A percentile compares a stretch with the other conserved stretches of the same genome.
Evolutionary conservation across 257 asterid genomes (phyloP).

Genomic region (Nicotiana tabacum): DNA sequence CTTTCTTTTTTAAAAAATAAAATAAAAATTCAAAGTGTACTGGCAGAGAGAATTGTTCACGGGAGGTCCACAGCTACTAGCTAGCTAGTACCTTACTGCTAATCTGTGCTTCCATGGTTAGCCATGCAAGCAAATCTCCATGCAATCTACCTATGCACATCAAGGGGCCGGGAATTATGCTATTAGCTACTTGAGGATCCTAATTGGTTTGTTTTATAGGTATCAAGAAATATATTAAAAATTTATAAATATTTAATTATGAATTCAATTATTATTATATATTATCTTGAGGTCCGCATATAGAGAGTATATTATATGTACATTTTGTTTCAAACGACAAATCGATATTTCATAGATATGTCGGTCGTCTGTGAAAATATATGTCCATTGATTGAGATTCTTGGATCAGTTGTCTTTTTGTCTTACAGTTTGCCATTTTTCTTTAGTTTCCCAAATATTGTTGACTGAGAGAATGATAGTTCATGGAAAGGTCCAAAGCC

Average conservation of each 20-base stretch:
- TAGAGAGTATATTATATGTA: no score
- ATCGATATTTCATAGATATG: conserved; percentile 25
- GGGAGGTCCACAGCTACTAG: background rate
- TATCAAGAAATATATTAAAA: no score
- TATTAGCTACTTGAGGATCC: no score
- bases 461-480: background rate
- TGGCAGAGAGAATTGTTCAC: background rate
- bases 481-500: background rate
- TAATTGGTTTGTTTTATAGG: no score
- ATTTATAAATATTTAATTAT: no score
- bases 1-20: background rate
- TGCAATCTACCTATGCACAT: no score
- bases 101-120: conserved; percentile 22
- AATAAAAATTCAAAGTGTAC: background rate
- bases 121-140: conserved; percentile 26
- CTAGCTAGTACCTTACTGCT: background rate
- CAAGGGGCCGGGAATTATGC: no score
- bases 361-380: background rate
- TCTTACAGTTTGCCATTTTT: background rate
- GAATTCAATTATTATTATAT: no score
- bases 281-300: no score
- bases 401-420: background rate
- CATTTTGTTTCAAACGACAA: conserved; percentile 29
- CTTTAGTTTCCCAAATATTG: background rate
- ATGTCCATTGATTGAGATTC: background rate